Percentiles rank a stretch among this genome's conserved stretches.
phyloP scores from a whole-genome alignment of 352 stramenopile genomes.

The Phytophthora syringae region DNA sequence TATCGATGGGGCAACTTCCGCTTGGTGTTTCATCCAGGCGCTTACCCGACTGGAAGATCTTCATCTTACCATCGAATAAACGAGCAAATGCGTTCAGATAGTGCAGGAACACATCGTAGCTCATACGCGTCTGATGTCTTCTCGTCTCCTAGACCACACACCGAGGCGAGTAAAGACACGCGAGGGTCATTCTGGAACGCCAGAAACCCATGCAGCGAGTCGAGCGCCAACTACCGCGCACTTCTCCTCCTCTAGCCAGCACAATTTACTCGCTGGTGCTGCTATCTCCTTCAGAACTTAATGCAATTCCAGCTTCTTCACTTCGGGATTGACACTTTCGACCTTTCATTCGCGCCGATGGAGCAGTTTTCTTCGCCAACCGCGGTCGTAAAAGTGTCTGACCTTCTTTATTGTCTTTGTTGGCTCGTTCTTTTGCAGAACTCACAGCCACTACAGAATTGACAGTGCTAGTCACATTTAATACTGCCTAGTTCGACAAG shows the following conservation, averaged over 20 bases:
- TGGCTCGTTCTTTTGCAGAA: conserved; percentile 11
- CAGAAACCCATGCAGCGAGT: conserved; percentile 48
- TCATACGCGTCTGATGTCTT: conserved; percentile 23
- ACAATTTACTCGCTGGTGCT: conserved; percentile 22
- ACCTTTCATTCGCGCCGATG: conserved; percentile 3
- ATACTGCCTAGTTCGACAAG: conserved; percentile 11
- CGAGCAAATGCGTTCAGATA: conserved; percentile 70
- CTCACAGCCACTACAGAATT: background rate
- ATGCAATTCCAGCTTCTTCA: conserved; percentile 5
- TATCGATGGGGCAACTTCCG: conserved; percentile 54
- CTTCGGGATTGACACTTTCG: conserved; percentile 24
- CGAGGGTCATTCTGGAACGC: conserved; percentile 55
- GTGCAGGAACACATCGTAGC: conserved; percentile 73
- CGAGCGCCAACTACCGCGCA: conserved; percentile 59
- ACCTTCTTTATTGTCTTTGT: conserved; percentile 26
- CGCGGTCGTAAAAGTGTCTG: conserved; percentile 22
- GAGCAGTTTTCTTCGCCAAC: conserved; percentile 13
- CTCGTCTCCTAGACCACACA: conserved; percentile 46
- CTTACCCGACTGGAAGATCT: conserved; percentile 66
- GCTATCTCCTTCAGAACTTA: conserved; percentile 11
- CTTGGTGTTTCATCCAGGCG: conserved; percentile 63
- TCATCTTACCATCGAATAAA: conserved; percentile 73
- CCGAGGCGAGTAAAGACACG: conserved; percentile 64
- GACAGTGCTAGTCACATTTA: background rate
- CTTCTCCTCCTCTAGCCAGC: conserved; percentile 25